Percentiles rank a stretch among this genome's conserved stretches.
phyloP scores from a whole-genome alignment of 2,329 filamentous ascomycete species.

The Fusarium transvaalense region DNA sequence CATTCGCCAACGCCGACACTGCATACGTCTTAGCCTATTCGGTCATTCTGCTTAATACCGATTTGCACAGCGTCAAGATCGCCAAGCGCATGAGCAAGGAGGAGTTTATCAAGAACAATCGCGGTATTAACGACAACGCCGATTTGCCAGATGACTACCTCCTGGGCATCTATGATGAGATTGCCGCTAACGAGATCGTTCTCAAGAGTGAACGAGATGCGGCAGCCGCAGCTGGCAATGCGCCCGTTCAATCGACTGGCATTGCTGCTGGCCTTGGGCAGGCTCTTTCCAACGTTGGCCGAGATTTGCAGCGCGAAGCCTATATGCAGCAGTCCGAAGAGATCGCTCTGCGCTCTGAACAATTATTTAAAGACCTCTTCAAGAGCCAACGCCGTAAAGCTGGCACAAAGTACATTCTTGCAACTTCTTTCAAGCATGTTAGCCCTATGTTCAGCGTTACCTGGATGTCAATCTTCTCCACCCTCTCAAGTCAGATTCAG shows the following conservation, averaged over 20 bases:
- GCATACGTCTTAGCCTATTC: conserved; percentile 97
- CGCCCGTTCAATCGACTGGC: conserved; percentile 71
- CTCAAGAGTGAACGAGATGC: conserved; percentile 91
- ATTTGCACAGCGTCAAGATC: conserved; percentile 92
- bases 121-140: conserved; percentile 96
- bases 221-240: conserved; percentile 80
- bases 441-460: conserved; percentile 99
- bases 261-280: conserved; percentile 88
- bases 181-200: conserved; percentile 91
- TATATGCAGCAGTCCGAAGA: conserved; percentile 96
- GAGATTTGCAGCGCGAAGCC: conserved; percentile 91
- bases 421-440: conserved; percentile 93
- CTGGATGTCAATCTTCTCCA: conserved; percentile 99
- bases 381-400: conserved; percentile 85
- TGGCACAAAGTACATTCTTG: conserved; percentile 84
- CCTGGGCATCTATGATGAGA: conserved; percentile 90
- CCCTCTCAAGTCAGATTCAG: conserved; percentile 91
- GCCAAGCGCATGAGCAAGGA: conserved; percentile 90
- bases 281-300: conserved; percentile 89
- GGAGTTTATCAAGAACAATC: conserved; percentile 99
- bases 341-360: conserved; percentile 79
- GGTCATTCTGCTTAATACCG: conserved; percentile 95
- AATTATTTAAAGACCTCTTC: conserved; percentile 93
- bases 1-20: conserved; percentile 97
- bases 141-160: conserved; percentile 95